A percentile compares a stretch with the other conserved stretches of the same genome.
phyloP scores from a whole-genome alignment of 192 early-diverging fungal species.

The Spinellus fusiger region DNA sequence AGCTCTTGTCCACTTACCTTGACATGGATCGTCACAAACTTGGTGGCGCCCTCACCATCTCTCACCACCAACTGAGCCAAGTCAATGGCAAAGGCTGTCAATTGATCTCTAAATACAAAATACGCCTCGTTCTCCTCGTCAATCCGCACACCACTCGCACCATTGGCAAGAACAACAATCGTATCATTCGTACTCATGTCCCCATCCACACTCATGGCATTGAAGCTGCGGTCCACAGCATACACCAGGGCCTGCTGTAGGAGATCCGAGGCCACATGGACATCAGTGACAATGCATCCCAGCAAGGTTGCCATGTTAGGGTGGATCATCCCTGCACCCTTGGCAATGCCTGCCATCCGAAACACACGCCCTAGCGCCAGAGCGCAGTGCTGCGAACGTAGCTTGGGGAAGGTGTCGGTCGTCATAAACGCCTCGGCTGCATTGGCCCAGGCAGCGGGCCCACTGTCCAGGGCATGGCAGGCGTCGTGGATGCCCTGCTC shows the following conservation, averaged over 20 bases:
- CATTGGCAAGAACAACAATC: conserved; percentile 85
- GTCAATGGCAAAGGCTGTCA: conserved; percentile 81
- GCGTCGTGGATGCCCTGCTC: conserved; percentile 53
- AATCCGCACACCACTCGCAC: conserved; percentile 42
- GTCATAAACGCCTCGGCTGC: conserved; percentile 93
- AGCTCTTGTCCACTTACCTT: conserved; percentile 38
- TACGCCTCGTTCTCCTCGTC: conserved; percentile 51
- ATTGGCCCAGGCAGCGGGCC: conserved; percentile 71
- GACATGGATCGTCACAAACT: conserved; percentile 89
- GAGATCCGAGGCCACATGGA: conserved; percentile 51
- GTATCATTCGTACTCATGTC: conserved; percentile 98
- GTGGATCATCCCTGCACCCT: conserved; percentile 99
- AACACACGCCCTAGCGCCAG: conserved; percentile 48
- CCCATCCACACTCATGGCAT: conserved; percentile 91
- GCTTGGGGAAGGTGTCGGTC: conserved; percentile 96
- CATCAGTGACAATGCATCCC: conserved; percentile 83
- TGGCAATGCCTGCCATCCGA: conserved; percentile 90
- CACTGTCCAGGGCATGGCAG: conserved; percentile 30
- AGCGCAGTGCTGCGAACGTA: conserved; percentile 53
- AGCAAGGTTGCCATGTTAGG: conserved; percentile 98
- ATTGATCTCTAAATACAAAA: conserved; percentile 57
- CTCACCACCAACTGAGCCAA: conserved; percentile 86
- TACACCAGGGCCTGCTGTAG: conserved; percentile 68
- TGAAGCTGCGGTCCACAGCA: conserved; percentile 90
- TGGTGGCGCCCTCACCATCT: conserved; percentile 97